A percentile compares a stretch with the other conserved stretches of the same genome.
phyloP scores from a whole-genome alignment of 2,329 filamentous ascomycete species.

The Verticillium longisporum region DNA sequence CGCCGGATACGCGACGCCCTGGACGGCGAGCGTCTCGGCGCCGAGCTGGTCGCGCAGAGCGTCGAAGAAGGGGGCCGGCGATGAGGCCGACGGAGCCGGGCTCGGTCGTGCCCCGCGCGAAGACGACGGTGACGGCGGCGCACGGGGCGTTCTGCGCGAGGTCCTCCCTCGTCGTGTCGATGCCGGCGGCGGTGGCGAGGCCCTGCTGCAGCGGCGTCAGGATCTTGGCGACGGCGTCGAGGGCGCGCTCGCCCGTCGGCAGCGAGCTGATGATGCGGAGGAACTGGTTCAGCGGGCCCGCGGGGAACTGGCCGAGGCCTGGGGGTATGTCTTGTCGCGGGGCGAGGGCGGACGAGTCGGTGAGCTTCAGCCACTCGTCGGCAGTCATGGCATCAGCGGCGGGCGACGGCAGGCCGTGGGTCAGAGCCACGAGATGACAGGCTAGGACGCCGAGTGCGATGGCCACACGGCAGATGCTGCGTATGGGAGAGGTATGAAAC shows the following conservation, averaged over 20 bases:
- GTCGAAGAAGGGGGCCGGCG: slow-evolving; percentile 16
- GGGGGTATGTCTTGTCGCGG: slow-evolving; percentile 5
- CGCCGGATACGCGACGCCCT: slow-evolving; percentile 20
- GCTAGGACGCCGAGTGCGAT: neutral
- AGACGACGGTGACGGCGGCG: slow-evolving; percentile 19
- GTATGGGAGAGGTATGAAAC: neutral
- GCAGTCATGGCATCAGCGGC: neutral
- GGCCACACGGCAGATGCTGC: neutral
- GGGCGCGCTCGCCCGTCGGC: slow-evolving; percentile 4
- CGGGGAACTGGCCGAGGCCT: slow-evolving; percentile 4
- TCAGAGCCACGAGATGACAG: neutral
- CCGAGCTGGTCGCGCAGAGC: slow-evolving; percentile 10
- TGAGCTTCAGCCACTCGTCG: neutral
- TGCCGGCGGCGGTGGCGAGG: slow-evolving; percentile 8
- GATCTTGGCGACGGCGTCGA: slow-evolving; percentile 2
- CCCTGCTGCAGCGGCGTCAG: slow-evolving; percentile 8
- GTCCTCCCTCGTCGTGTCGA: slow-evolving; percentile 7
- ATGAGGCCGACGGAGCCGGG: slow-evolving; percentile 18
- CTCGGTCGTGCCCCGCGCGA: slow-evolving; percentile 22
- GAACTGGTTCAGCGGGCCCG: slow-evolving; percentile 5
- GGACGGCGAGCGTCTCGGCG: slow-evolving; percentile 11
- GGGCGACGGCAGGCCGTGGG: neutral
- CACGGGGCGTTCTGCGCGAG: slow-evolving; percentile 13
- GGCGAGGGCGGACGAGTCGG: neutral
- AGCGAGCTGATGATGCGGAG: slow-evolving; percentile 7